Evolutionary conservation across 2,329 filamentous ascomycete species (phyloP).

Genomic region (Penicillium sp.): DNA sequence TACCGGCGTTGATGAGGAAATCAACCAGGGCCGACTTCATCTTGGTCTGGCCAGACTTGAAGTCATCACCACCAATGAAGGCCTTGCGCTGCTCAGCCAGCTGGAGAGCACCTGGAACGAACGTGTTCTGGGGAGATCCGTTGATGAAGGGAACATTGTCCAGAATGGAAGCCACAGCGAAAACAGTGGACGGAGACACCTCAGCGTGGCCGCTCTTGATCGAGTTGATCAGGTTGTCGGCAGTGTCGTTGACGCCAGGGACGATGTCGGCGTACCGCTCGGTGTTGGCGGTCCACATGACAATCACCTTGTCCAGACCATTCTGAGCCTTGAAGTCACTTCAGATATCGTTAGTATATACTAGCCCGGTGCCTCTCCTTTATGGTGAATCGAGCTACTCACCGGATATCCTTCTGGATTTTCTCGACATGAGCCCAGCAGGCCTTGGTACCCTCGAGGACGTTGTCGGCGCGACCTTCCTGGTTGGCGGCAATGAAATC

Average conservation of each 20-base stretch:
- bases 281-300: slow-evolving; percentile 99
- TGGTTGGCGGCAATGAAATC: slow-evolving; percentile 99
- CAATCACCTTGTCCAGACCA: slow-evolving; percentile 88
- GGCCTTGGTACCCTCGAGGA: slow-evolving; percentile 82
- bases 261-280: slow-evolving; percentile 93
- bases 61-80: slow-evolving; percentile 97
- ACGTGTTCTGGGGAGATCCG: slow-evolving; percentile 98
- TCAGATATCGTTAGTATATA: slow-evolving; percentile 13
- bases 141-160: slow-evolving; percentile 96
- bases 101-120: slow-evolving; percentile 88
- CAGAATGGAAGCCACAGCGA: slow-evolving; percentile 91
- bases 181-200: slow-evolving; percentile 93
- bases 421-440: slow-evolving; percentile 87
- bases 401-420: slow-evolving; percentile 89
- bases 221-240: slow-evolving; percentile 86
- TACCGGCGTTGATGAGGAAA: slow-evolving; percentile 97
- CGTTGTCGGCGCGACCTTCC: slow-evolving; percentile 91
- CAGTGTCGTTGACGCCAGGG: slow-evolving; percentile 91
- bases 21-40: slow-evolving; percentile 99
- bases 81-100: slow-evolving; percentile 84
- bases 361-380: no score
- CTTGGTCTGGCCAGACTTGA: slow-evolving; percentile 99
- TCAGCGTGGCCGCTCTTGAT: slow-evolving; percentile 88
- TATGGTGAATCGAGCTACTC: slow-evolving; percentile 36
- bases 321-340: slow-evolving; percentile 89